Evolutionary conservation across 441 rosid genomes (phyloP), one percentile per base, ranked within the genome.

Genomic region (Jatropha multifida): DNA sequence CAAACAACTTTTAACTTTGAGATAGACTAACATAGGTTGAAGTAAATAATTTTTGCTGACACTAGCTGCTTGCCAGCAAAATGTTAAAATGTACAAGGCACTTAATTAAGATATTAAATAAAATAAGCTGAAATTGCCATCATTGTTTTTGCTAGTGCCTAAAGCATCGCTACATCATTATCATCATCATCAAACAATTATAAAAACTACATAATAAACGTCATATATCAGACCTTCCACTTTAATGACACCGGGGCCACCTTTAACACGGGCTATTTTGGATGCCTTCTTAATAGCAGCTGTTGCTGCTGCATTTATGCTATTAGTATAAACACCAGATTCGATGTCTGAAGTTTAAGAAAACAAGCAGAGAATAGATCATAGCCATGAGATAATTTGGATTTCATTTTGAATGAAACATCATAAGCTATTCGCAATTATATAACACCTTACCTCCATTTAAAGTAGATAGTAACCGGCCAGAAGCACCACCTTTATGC

Each of bases 401-500:
- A 70, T 63, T 27, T 49, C 62, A 41, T 49, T 23, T 44, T 61
- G 8, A 26, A 42, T 4, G 20, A 71, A 72, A 68, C 3, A 40
- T 5, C 51, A 74, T 41, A 37, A 69, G 65, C 20, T 32, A 69
- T 68, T 74, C 68, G 72, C 15, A 14, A 64, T 48, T 46, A 68
- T 18, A 64, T 64, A 40, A 40, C 42, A 23, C 46, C 80, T 75
- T 73, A 88, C 92, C 86, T 61, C 86, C 64, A 77, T 82, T 83
- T 61, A 65, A 68, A 52, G 85, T 78, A 63, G 88, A 83, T 12
- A 81, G 20, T 78, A 82, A 76, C 74, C 84, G 87, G 69, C 89
- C 84, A 76, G 87, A 79, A 61, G 83, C 74, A 72, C 88, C 87
- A 80, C 81, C 89, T 87, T 90, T 92, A 68, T 80, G 89, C 68